Percentiles rank a stretch among this genome's conserved stretches.
Evolutionary conservation across 1,284 basidiomycete species (phyloP).

Genomic region (Trichosporon sp.): DNA sequence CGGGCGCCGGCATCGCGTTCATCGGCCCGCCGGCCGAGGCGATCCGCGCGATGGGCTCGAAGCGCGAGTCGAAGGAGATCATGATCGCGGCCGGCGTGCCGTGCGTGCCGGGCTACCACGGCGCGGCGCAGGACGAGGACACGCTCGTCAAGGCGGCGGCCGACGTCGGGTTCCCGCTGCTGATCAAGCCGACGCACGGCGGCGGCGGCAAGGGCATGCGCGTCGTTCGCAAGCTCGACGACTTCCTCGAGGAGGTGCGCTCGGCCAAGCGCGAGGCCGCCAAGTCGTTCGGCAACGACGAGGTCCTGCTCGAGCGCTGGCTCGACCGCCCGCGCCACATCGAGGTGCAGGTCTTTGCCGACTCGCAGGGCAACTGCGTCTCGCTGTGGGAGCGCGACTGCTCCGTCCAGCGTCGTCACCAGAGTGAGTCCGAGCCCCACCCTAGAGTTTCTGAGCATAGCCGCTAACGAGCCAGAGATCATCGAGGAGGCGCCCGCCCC

Average conservation of each 20-base stretch:
- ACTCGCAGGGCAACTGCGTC: constrained; percentile 67
- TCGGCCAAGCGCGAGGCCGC: constrained; percentile 81
- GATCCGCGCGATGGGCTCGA: constrained; percentile 62
- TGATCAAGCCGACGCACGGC: constrained; percentile 67
- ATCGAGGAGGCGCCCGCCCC: constrained; percentile 77
- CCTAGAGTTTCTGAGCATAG: too few relatives aligned
- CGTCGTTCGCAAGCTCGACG: constrained; percentile 55
- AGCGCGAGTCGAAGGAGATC: constrained; percentile 66
- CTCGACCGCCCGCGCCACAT: constrained; percentile 77
- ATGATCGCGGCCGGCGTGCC: constrained; percentile 89
- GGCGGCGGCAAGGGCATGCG: constrained; percentile 70
- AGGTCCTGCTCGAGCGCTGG: constrained; percentile 80
- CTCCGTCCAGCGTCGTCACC: constrained; percentile 86
- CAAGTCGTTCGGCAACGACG: constrained; percentile 80
- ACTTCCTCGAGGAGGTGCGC: constrained; percentile 63
- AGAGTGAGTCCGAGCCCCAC: constrained; percentile 54
- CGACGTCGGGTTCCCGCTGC: constrained; percentile 58
- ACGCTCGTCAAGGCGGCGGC: constrained; percentile 50
- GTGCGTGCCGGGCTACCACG: constrained; percentile 69
- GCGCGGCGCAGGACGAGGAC: constrained; percentile 58
- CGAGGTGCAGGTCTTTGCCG: constrained; percentile 87
- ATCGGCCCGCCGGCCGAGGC: constrained; percentile 61
- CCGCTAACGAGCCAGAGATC: constrained; percentile 31
- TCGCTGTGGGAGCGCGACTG: constrained; percentile 92
- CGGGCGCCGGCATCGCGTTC: constrained; percentile 57